These are phyloP conservation scores for Blastobotrys chiropterorum DNA, from an alignment of 805 yeast species.

Conservation along the genomic window DNA sequence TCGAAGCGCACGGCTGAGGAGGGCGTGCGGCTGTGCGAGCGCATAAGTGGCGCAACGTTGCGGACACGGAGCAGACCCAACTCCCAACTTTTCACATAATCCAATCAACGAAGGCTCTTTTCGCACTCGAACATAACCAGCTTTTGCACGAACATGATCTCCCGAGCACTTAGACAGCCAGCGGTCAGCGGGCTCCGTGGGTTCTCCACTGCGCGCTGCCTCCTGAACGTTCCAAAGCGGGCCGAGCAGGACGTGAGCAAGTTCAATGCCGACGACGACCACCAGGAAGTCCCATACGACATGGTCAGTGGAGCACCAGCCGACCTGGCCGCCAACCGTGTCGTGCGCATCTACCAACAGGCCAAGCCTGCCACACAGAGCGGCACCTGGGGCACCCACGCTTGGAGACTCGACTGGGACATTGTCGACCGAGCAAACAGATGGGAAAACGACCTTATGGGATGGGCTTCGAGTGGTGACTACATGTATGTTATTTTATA, in stretches of 20 bases:
- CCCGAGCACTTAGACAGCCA: too few relatives aligned
- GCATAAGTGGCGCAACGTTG: too few relatives aligned
- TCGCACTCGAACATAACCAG: too few relatives aligned
- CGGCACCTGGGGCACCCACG: slow-evolving; percentile 39
- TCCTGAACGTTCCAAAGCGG: neutral
- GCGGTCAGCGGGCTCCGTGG: neutral
- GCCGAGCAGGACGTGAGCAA: neutral
- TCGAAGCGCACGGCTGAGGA: too few relatives aligned
- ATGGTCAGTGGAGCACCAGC: slow-evolving; percentile 71
- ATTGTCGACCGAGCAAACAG: slow-evolving; percentile 67
- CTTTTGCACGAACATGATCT: too few relatives aligned
- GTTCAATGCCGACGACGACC: neutral
- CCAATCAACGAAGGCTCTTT: too few relatives aligned
- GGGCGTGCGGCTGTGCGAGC: too few relatives aligned
- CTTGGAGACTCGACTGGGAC: slow-evolving; percentile 84
- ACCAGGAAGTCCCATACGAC: neutral
- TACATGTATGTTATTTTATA: slow-evolving; percentile 44
- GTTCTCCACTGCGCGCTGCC: neutral
- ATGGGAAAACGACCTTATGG: slow-evolving; percentile 88
- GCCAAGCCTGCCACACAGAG: slow-evolving; percentile 79
- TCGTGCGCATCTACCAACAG: slow-evolving; percentile 71
- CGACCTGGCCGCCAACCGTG: slow-evolving; percentile 53
- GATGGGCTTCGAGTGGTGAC: slow-evolving; percentile 75
- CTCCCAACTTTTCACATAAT: too few relatives aligned
- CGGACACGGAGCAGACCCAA: too few relatives aligned